Evolutionary conservation across 139 green algal genomes (phyloP), one percentile per base, ranked within the genome.

Genomic region (Tetradesmus obliquus): DNA sequence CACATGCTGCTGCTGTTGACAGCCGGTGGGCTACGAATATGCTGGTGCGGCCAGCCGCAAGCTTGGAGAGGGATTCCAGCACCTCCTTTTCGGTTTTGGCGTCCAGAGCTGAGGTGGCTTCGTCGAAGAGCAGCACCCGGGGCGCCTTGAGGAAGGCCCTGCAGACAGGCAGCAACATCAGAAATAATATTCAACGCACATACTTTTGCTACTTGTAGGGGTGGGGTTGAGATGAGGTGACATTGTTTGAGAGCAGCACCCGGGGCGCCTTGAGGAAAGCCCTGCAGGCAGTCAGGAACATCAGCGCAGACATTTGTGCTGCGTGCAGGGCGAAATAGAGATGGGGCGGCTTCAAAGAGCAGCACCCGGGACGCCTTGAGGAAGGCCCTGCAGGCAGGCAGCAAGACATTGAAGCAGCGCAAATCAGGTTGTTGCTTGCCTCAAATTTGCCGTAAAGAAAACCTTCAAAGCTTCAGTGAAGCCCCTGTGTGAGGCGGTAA

Each of bases 21-120:
- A 99, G 95, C 5, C 98, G 95, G 94, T 99, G 98, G 3, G 98
- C 98, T 8, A 99, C 96, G 86, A 99, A 96, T 17, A 99, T 92
- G 74, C 95, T 97, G 9, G 98, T 99, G n/a, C 98, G 95, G 1
- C 97, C 97, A 66, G 88, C 81, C 24, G 97, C 94, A 57, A 99
- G 94, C 60, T 87, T 86, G 13, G 88, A 76, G 4, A 96, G 87
- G 4, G 94, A 84, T 69, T 96, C 95, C 32, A 97, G 84, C 55
- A 97, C 97, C 24, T 96, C 85, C 53, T 91, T 89, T 90, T 99
- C 96, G 9, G 97, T 99, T 20, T 85, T 92, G 66, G 92, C 93
- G 94, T 99, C 98, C 32, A 99, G 96, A 5, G 98, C 97, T 62
- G 90, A 97, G 62, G 98, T 99, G 32, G 98, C 97, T 94, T 99